Base-by-base conservation (phyloP, 1,139 yeast genomes). In the Meyerozyma smithsonii region DNA sequence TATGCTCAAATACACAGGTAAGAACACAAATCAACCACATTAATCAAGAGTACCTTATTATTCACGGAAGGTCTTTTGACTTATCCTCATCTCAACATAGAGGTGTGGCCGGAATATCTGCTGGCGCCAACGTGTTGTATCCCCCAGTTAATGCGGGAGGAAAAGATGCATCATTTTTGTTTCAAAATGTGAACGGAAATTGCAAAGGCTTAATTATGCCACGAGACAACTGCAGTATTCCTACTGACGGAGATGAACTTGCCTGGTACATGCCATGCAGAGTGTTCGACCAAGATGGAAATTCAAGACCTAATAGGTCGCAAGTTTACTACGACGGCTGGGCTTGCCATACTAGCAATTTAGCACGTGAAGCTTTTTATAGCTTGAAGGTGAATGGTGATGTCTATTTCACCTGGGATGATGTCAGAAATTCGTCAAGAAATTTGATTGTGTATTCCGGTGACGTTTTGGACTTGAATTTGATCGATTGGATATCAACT, bases 241-340 rank as follows among this genome's bases (percentile, higher is more conserved):
- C 97, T 0, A 63, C 68, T 45, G 69, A 72, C 46, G 72, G 72
- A 32, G 78, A 76, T 32, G 80, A 82, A 36, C 58, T 92, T 49
- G 97, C 96, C 8, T 90, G 96, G 96, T 92, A 92, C 64, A 88
- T 89, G 84, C 97, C 98, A 3, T 92, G 98, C 66, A 80, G 81
- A 51, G 48, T 84, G 36, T 69, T 81, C 44, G 64, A 70, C 36
- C 83, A 77, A 51, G 85, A 86, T 59, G 96, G 96, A 4, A 71
- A 90, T 2, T 60, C 84, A 2, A 44, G 63, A 25, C 84, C 86
- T 21, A 81, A 86, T 55, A 74, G 72, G 49, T 72, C 89, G 2
- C 58, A 68, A 19, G 74, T 72, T 24, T 79, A 78, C 53, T 88
- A 88, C 58, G 64, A 71, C 34, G 97, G 97, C 14, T 89, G 88